phyloP scores from a whole-genome alignment of 129 eudicot genomes.

The Ambrosia artemisiifolia region DNA sequence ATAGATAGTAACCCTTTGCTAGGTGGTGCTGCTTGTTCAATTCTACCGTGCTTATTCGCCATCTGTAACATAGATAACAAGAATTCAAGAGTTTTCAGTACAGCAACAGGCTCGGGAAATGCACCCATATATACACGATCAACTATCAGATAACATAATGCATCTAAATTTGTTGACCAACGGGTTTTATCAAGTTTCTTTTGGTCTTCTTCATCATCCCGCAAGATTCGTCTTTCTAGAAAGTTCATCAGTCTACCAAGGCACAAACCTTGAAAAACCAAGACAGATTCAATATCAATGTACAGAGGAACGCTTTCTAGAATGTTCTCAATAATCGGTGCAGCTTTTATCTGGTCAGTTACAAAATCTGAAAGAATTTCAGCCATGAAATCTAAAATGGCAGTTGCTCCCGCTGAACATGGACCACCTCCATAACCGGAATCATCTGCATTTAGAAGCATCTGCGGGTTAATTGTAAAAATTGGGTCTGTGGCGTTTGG shows the following conservation, averaged over 20 bases:
- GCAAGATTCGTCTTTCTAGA: constrained; percentile 86
- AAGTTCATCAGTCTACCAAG: constrained; percentile 86
- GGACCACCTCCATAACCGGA: constrained; percentile 99
- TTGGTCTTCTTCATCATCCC: constrained; percentile 89
- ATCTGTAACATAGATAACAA: constrained; percentile 85
- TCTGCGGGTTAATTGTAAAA: constrained; percentile 51
- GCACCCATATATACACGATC: constrained; percentile 98
- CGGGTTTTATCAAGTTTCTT: constrained; percentile 84
- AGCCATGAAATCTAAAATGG: constrained; percentile 85
- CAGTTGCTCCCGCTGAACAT: constrained; percentile 94
- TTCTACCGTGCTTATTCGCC: constrained; percentile 94
- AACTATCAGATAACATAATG: constrained; percentile 76
- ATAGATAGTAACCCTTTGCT: constrained; percentile 82
- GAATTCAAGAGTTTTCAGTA: constrained; percentile 79
- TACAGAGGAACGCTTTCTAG: constrained; percentile 75
- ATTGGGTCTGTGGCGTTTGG: constrained; percentile 39
- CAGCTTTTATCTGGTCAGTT: constrained; percentile 88
- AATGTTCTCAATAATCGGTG: constrained; percentile 51
- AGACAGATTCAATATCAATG: constrained; percentile 72
- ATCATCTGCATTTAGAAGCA: constrained; percentile 82
- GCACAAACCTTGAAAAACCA: constrained; percentile 96
- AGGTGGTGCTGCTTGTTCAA: constrained; percentile 76
- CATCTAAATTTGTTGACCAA: constrained; percentile 86
- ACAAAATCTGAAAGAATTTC: constrained; percentile 86
- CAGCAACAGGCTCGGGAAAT: constrained; percentile 80